These are phyloP conservation scores for Rostrohypoxylon terebratum DNA, from an alignment of 495 filamentous ascomycete species.

Conservation along the genomic window DNA sequence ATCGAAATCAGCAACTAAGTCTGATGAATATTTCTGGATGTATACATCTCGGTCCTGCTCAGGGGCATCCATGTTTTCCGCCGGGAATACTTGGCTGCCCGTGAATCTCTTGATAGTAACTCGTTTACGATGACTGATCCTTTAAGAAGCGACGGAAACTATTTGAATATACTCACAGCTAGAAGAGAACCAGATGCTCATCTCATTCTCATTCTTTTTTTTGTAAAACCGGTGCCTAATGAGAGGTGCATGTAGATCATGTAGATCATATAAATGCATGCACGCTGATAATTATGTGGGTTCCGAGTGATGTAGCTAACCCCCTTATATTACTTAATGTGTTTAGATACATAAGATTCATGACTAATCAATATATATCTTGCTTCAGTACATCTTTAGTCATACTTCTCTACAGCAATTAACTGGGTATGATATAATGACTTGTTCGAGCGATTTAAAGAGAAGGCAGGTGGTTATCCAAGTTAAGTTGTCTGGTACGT, in stretches of 20 bases:
- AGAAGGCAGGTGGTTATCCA: too few relatives aligned
- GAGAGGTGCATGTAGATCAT: not conserved
- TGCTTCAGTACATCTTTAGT: not conserved
- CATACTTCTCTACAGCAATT: not conserved
- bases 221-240: conserved; percentile 24
- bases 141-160: not conserved
- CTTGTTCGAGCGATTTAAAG: not conserved
- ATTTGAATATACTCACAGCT: not conserved
- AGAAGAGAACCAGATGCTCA: not conserved
- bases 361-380: not conserved
- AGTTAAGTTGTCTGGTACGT: not conserved
- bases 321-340: not conserved
- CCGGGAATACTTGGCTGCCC: not conserved
- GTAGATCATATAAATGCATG: not conserved
- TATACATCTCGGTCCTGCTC: conserved; percentile 75
- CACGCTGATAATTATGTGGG: conserved; percentile 6
- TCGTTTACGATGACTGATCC: not conserved
- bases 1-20: conserved; percentile 74
- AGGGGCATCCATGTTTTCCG: conserved; percentile 58
- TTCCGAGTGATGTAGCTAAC: not conserved
- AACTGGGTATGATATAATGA: not conserved
- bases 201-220: not conserved
- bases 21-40: conserved; percentile 75
- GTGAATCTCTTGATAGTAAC: not conserved
- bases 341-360: conserved; percentile 11